Evolutionary conservation across 1,139 yeast genomes (phyloP), one percentile per base, ranked within the genome.

Genomic region (Candida sp.): DNA sequence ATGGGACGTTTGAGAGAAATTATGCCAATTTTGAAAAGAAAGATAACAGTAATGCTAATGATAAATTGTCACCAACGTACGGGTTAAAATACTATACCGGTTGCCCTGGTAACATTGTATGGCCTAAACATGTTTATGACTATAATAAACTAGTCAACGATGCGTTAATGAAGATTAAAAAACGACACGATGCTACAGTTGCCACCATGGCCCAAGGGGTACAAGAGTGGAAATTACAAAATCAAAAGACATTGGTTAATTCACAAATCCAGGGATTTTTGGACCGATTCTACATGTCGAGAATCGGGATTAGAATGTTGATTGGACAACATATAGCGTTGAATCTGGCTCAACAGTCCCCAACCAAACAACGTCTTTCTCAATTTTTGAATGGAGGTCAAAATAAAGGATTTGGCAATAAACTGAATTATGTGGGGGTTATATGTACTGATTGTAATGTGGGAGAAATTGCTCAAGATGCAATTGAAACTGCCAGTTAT

Each of bases 161-260:
- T 42, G 73, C 88, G 0, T 70, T 89, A 46, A 77, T 81, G 42
- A 79, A 76, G 50, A 89, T 89, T 61, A 89, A 89, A 58, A 79
- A 79, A 54, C 73, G 97, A 42, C 97, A 90, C 60, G 97, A 90
- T 64, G 95, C 96, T 2, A 91, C 96, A 0, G 97, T 90, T 9
- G 87, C 95, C 8, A 89, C 96, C 0, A 85, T 90, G 63, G 97
- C 97, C 1, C 91, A 87, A 55, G 97, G 97, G 19, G 95, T 89
- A 7, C 83, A 85, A 56, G 95, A 87, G 64, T 90, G 96, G 96
- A 89, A 89, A 58, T 62, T 55, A 47, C 78, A 73, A 52, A 77
- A 75, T 54, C 69, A 69, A 53, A 72, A 73, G 2, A 66, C 71
- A 35, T 70, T 58, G 51, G 80, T 73, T 33, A 83, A 82, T 53